Conservation (phyloP, 345 rosid species). For the Lepidium africanum region DNA sequence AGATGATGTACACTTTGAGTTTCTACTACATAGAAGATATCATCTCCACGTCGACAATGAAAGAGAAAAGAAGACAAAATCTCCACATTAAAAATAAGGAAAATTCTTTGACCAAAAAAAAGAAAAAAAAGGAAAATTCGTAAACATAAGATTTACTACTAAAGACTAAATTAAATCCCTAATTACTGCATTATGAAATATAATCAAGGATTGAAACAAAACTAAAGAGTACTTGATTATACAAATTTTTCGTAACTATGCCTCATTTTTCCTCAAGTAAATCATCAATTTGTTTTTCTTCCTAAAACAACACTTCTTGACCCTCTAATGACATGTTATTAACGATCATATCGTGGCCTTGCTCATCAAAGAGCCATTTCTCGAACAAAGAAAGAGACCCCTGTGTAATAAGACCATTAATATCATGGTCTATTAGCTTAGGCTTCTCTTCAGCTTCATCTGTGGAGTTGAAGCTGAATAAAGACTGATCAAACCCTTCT, state of each 20-base stretch:
- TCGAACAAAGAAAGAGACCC: constrained; percentile 49
- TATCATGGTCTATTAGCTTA: constrained; percentile 31
- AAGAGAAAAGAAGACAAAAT: not conserved
- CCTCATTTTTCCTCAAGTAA: not conserved
- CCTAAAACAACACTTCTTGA: constrained; percentile 27
- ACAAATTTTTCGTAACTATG: constrained; percentile 13
- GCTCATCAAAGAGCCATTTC: constrained; percentile 74
- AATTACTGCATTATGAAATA: not conserved
- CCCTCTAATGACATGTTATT: constrained; percentile 37
- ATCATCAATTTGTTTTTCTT: not conserved
- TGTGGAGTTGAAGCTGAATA: constrained; percentile 43
- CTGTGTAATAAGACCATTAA: constrained; percentile 26
- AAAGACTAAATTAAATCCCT: constrained; percentile 1
- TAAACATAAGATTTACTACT: not conserved
- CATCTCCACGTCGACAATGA: not conserved
- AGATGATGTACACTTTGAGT: constrained; percentile 4
- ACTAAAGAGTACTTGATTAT: constrained; percentile 14
- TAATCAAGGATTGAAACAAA: constrained; percentile 4
- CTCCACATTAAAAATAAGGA: not conserved
- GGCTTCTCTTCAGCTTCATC: constrained; percentile 34
- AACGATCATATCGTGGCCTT: constrained; percentile 32
- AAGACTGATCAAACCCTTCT: constrained; percentile 32
- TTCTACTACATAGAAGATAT: constrained; percentile 11
- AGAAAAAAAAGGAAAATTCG: not conserved
- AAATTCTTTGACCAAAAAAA: no score